Base-by-base conservation (phyloP, 441 rosid genomes). In the Jatropha multifida region DNA sequence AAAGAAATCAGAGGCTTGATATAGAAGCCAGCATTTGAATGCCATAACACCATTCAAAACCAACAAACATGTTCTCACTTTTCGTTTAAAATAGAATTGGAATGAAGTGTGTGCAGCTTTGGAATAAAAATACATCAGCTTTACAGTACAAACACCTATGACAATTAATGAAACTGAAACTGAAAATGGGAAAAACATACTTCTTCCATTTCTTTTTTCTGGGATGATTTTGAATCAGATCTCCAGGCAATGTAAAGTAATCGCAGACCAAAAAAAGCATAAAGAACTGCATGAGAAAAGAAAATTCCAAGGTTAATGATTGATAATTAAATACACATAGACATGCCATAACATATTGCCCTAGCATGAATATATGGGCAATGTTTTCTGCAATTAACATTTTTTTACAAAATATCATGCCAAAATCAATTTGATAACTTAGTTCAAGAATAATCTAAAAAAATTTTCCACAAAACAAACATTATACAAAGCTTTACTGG, bases 201-300 rank as follows among this genome's bases (percentile, higher is more conserved):
- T 83, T 94, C 99, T 79, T 96, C 97, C 83, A 96, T 91, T 91
- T 96, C 99, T 73, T 93, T 94, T 81, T 96, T 94, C 86, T 94
- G 97, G 68, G 86, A 86, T 55, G 92, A 79, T 85, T 94, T 96
- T 79, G 99, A 74, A 89, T 96, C 97, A 42, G 99, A 92, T 81
- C 90, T 94, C 98, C 98, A 96, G 60, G 99, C 99, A 82, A 96
- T 96, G 87, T 94, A 96, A 81, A 96, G 96, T 72, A 96, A 79
- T 72, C 98, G 93, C 69, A 96, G 80, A 26, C 99, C 98, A 71
- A 96, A 96, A 83, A 92, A 94, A 58, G 90, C 87, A 83, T 96
- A 94, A 42, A 96, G 94, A 78, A 96, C 98, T 96, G 87, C 82
- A 82, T 51, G 42, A 20, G 18, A 49, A 76, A 74, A 74, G n/a